These are phyloP conservation scores for Berkeleyomyces rouxiae DNA, from an alignment of 2,329 filamentous ascomycete species.

Conservation along the genomic window DNA sequence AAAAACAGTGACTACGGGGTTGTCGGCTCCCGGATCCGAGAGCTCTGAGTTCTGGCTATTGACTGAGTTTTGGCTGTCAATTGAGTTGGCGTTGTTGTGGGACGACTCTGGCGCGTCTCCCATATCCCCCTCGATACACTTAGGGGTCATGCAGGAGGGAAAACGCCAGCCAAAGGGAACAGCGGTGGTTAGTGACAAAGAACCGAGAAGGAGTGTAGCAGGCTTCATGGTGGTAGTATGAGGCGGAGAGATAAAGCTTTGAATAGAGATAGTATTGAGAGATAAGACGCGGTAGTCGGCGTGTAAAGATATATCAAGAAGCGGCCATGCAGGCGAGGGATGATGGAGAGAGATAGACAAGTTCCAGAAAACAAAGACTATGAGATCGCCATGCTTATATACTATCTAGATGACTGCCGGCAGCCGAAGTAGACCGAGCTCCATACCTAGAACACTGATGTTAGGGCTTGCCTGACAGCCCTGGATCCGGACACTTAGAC, in stretches of 20 bases:
- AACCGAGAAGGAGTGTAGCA: not conserved
- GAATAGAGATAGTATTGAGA: not conserved
- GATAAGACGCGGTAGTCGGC: not conserved
- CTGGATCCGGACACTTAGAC: too few species aligned
- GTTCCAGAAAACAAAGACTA: not conserved
- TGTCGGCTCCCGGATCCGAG: too few species aligned
- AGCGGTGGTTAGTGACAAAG: not conserved
- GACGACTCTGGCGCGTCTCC: not conserved
- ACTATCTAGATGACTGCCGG: not conserved
- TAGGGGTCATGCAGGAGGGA: not conserved
- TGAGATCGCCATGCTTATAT: not conserved
- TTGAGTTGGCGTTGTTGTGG: not conserved
- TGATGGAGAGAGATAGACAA: not conserved
- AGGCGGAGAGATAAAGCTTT: not conserved
- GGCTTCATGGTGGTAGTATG: not conserved
- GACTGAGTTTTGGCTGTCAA: not conserved
- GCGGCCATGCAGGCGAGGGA: not conserved
- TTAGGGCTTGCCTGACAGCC: too few species aligned
- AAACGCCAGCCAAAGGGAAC: not conserved
- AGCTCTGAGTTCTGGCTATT: too few species aligned
- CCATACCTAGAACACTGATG: too few species aligned
- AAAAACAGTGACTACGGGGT: too few species aligned
- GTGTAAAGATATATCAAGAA: not conserved
- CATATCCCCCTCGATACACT: not conserved
- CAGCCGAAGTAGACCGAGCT: not conserved